Conservation (phyloP, 257 asterid genomes). For the Solanum gracilifrons region DNA sequence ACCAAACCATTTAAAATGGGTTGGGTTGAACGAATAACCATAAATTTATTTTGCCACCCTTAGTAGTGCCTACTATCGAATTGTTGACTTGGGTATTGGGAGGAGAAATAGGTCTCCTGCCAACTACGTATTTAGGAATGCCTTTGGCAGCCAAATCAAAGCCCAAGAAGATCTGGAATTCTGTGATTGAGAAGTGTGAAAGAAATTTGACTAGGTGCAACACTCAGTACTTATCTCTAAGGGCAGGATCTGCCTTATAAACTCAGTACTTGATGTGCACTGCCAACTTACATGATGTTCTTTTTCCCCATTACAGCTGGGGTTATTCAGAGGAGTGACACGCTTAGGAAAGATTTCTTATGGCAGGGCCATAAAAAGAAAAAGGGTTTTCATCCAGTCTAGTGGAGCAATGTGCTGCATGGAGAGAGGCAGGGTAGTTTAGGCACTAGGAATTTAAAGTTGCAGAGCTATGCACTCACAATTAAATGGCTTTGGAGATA, state of each 20-base stretch:
- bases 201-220: not conserved
- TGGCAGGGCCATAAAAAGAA: not conserved
- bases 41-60: too few species aligned
- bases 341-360: not conserved
- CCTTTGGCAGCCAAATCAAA: not conserved
- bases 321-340: not conserved
- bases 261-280: not conserved
- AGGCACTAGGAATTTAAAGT: not conserved
- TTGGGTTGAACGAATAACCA: too few species aligned
- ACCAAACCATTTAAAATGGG: too few species aligned
- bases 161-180: not conserved
- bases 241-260: not conserved
- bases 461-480: not conserved
- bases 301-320: not conserved
- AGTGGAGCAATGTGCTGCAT: not conserved
- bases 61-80: not conserved
- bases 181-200: not conserved
- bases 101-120: not conserved
- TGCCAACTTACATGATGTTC: not conserved
- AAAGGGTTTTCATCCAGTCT: not conserved
- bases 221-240: not conserved
- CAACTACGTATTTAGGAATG: not conserved
- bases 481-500: not conserved
- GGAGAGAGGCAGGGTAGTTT: not conserved
- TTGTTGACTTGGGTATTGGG: not conserved